Conservation (phyloP, 345 rosid species). For the Triadica sebifera region DNA sequence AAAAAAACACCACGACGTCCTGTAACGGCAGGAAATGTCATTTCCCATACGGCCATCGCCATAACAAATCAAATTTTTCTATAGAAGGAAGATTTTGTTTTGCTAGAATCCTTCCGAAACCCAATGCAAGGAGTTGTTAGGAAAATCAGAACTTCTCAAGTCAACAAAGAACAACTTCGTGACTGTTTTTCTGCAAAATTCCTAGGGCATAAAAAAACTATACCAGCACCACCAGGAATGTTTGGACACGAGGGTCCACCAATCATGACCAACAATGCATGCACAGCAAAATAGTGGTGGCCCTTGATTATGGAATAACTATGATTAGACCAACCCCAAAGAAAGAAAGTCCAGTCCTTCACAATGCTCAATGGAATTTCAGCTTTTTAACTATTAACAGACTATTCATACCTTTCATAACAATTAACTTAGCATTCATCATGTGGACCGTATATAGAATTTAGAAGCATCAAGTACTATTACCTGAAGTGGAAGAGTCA, state of each 20-base stretch:
- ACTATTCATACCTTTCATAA: not conserved
- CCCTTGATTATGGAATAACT: not conserved
- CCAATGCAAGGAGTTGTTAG: not conserved
- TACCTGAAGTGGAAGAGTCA: slow-evolving; percentile 15
- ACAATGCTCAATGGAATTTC: not conserved
- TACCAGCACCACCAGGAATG: not conserved
- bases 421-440: slow-evolving; percentile 2
- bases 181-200: not conserved
- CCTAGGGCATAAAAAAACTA: not conserved
- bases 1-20: not conserved
- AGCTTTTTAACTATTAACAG: not conserved
- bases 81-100: not conserved
- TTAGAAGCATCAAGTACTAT: slow-evolving; percentile 8
- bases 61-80: not conserved
- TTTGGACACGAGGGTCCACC: not conserved
- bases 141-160: not conserved
- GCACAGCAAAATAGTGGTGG: not conserved
- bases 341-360: not conserved
- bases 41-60: not conserved
- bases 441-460: slow-evolving; percentile 1
- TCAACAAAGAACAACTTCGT: not conserved
- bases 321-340: not conserved
- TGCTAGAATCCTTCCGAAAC: not conserved
- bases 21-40: not conserved
- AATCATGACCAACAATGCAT: not conserved